Evolutionary conservation across 192 early-diverging fungal species (phyloP), one percentile per base, ranked within the genome.

Genomic region (Backusella morwellensis): DNA sequence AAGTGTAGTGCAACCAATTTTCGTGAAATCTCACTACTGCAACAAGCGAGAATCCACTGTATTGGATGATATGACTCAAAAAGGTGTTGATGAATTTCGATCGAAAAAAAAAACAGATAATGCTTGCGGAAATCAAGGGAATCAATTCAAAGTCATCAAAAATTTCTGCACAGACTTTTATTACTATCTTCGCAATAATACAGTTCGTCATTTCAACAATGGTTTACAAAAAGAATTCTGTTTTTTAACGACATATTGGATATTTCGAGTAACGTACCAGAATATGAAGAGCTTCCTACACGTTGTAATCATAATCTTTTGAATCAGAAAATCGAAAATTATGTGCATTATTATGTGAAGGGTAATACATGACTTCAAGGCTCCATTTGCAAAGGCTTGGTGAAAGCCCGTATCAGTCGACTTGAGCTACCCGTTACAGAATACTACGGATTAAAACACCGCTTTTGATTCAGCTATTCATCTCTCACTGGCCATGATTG

Each of bases 231-330:
- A 75, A 76, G 6, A 83, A 80, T 1, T 83, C 85, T 8, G 78
- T 78, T 4, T 80, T 80, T 91, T 23, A 86, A 89, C 81, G 88
- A 89, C 47, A 73, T 98, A 32, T 75, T 99, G 68, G 84, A 89
- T 50, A 83, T 97, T 75, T 86, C 98, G 8, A 90, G 92, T 78
- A 93, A 96, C 71, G 91, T 92, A 0, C 86, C 89, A 3, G 97
- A 98, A 77, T 99, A 95, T 87, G 86, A 90, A 12, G 96, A 98
- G 76, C 80, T 98, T n/a, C 96, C 97, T 0, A 95, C 98, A 4
- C 89, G 98, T 1, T 96, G 97, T 79, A 96, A 97, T 81, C 97
- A 99, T 76, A 96, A 99, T 80, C 69, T 94, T 47, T 82, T 95
- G 67, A 97, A 98, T 85, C 86, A 86, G 36, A 93, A 95, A 59